A percentile compares a stretch with the other conserved stretches of the same genome.
phyloP scores from a whole-genome alignment of 2,329 filamentous ascomycete species.

The Tolypocladium inflatum region DNA sequence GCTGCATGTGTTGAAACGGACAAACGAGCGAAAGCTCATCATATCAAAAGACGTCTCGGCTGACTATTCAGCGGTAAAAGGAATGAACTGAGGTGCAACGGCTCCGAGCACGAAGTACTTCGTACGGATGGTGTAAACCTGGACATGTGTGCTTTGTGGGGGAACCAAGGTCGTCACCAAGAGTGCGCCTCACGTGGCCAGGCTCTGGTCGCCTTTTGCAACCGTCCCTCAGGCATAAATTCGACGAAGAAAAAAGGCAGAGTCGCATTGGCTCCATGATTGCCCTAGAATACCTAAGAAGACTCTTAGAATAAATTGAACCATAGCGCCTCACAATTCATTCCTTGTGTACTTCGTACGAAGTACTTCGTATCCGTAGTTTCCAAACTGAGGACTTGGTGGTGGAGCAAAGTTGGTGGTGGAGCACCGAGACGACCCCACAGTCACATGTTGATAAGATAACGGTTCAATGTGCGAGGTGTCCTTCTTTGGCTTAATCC shows the following conservation, averaged over 20 bases:
- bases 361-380: background rate
- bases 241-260: background rate
- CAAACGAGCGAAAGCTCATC: background rate
- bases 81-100: background rate
- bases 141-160: too few relatives aligned
- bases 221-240: background rate
- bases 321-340: background rate
- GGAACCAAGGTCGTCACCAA: background rate
- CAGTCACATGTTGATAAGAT: slow-evolving; percentile 30
- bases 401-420: background rate
- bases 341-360: too few relatives aligned
- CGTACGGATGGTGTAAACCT: background rate
- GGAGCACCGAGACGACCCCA: slow-evolving; percentile 1
- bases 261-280: background rate
- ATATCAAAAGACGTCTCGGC: background rate
- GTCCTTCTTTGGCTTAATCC: slow-evolving; percentile 13
- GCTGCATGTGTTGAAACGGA: background rate
- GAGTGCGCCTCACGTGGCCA: background rate
- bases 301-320: background rate
- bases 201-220: background rate
- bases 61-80: background rate
- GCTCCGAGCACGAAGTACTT: background rate
- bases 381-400: background rate
- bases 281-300: background rate
- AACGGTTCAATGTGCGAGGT: slow-evolving; percentile 18